Evolutionary conservation across 441 rosid genomes (phyloP), one percentile per base, ranked within the genome.

Genomic region (Rhodomyrtus psidioides): DNA sequence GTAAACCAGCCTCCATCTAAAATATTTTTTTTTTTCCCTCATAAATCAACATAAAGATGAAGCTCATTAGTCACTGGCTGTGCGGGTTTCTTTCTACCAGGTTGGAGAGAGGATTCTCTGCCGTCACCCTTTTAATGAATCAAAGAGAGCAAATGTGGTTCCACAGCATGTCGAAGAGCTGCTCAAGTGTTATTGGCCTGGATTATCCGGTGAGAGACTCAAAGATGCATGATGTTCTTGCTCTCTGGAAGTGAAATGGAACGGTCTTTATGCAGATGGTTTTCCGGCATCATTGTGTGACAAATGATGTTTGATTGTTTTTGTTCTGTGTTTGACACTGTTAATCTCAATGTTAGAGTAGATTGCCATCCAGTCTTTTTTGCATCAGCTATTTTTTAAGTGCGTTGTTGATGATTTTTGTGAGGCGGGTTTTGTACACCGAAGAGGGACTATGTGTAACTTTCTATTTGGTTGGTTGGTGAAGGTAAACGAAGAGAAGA

Each of bases 131-230:
- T 97, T 97, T 84, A 96, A 84, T 82, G 99, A 97, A 92, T 97
- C 99, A 30, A 96, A 95, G 91, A 91, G 99, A 92, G 99, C 99
- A 26, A 93, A 93, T 84, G 99, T 97, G 89, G 99, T 97, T 82
- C 99, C 98, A 23, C 94, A 94, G 89, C 91, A 90, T 84, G 94
- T 97, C 0, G 99, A 95, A 89, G 98, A 95, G 92, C 96, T 97
- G 84, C 88, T 95, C 59, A 94, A 94, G 90, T 96, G 99, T 90
- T 97, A 94, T 85, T 95, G 99, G 99, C 95, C 98, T n/a, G 98
- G 99, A 82, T 89, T 70, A 84, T 93, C 97, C 91, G 98, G 99
- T 97, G 82, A 81, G 89, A 89, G 79, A 39, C 79, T 42, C 79
- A 19, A 19, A 70, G 49, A 70, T 0, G 4, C 49, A 34, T 19